Percentiles rank a stretch among this genome's conserved stretches.
Evolutionary conservation across 352 stramenopile species (phyloP).

Genomic region (Phytophthora cryptogea): DNA sequence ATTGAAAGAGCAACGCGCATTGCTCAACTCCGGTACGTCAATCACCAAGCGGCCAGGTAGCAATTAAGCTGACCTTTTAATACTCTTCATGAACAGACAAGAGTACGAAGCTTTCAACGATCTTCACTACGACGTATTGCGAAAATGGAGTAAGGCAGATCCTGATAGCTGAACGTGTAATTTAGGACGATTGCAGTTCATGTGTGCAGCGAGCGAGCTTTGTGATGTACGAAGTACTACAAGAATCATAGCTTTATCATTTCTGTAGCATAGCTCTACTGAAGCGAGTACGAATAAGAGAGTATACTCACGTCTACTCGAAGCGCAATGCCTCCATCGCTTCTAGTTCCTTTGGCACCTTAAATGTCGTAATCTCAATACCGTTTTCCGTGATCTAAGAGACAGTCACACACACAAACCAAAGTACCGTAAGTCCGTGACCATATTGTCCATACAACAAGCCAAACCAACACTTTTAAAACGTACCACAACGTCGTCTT

Average conservation of each 20-base stretch:
- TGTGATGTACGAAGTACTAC: background rate
- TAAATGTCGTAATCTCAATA: constrained; percentile 75
- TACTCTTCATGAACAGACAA: constrained; percentile 26
- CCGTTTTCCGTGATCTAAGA: constrained; percentile 71
- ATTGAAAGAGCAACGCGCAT: constrained; percentile 38
- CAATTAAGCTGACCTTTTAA: background rate
- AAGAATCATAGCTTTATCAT: constrained; percentile 10
- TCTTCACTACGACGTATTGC: constrained; percentile 48
- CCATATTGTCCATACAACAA: background rate
- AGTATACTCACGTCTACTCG: constrained; percentile 25
- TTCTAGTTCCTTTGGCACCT: constrained; percentile 70
- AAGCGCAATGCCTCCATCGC: constrained; percentile 67
- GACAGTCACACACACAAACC: constrained; percentile 11
- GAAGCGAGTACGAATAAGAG: constrained; percentile 4
- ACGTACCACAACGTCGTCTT: constrained; percentile 85
- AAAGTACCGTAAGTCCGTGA: constrained; percentile 2
- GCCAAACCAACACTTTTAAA: background rate
- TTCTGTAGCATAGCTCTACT: constrained; percentile 10
- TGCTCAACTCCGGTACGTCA: constrained; percentile 36
- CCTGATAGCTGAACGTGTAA: constrained; percentile 11
- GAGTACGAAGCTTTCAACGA: constrained; percentile 55
- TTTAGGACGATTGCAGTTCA: background rate
- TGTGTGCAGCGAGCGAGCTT: background rate
- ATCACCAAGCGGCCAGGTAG: background rate
- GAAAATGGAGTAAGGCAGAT: constrained; percentile 50